Base-by-base conservation (phyloP, 495 filamentous ascomycete species). In the Emericellopsis terricola region DNA sequence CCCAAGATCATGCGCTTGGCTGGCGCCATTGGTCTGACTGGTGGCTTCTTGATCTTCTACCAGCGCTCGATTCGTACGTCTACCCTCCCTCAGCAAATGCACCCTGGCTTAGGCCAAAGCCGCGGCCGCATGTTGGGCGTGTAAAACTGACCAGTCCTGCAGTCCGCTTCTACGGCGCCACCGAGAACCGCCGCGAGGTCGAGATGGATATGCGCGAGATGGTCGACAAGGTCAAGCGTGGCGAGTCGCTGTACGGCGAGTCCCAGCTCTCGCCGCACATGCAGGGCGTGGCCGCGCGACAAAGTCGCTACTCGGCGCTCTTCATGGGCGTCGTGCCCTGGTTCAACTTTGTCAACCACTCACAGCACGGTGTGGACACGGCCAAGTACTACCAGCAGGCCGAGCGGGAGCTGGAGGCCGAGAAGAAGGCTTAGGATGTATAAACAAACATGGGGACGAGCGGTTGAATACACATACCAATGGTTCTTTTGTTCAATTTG, bases 161-260 rank as follows among this genome's bases (percentile, higher is more conserved):
- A 81, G 76, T 78, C 46, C 82, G 89, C 31, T 94, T 97, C 63
- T 94, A 94, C 65, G 89, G 89, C 41, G 79, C 81, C 60, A 71
- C 69, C 20, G 89, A 97, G 52, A 96, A 97, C 59, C 56, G 71
- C 28, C 73, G 91, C 37, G 89, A 97, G 50, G 60, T 86, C 19
- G 81, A 94, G 27, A 79, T 87, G 75, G 89, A 97, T 51, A 97
- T 94, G 84, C 71, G 69, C 36, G 89, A 97, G 64, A 97, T 97
- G 89, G 85, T 93, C 3, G 69, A 73, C 48, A 85, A 81, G 52
- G 85, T 94, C 45, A 96, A 96, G 65, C 71, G 62, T 31, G 86
- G 84, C 31, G 68, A 92, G 56, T 73, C 91, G 14, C 58, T 96
- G n/a, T 97, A 97, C 53, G 89, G 89, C 38, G 68, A 62, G 36